Percentiles rank a stretch among this genome's conserved stretches.
Conservation (phyloP, 805 yeast genomes). For the Suhomyces vadensis region DNA sequence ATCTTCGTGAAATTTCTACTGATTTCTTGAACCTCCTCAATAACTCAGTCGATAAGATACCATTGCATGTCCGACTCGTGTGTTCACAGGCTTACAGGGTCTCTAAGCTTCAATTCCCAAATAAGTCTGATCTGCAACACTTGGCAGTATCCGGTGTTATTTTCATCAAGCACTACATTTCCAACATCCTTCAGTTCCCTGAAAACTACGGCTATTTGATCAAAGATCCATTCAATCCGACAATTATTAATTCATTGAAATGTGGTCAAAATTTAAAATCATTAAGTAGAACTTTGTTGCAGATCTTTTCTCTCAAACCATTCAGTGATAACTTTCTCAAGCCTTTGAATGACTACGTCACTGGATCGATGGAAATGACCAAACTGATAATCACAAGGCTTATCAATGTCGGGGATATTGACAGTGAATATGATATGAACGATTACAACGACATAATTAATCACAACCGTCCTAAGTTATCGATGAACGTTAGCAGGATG, state of each 20-base stretch:
- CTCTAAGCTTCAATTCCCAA: slow-evolving; percentile 53
- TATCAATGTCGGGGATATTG: slow-evolving; percentile 57
- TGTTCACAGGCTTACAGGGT: slow-evolving; percentile 36
- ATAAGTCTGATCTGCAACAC: slow-evolving; percentile 58
- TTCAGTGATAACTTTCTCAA: slow-evolving; percentile 73
- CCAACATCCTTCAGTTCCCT: slow-evolving; percentile 49
- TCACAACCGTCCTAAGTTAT: slow-evolving; percentile 47
- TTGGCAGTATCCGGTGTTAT: slow-evolving; percentile 70
- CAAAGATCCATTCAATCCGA: slow-evolving; percentile 28
- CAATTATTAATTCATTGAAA: slow-evolving; percentile 15
- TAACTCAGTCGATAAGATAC: slow-evolving; percentile 37
- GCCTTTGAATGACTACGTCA: slow-evolving; percentile 75
- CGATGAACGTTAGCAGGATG: slow-evolving; percentile 48
- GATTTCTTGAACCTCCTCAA: slow-evolving; percentile 58
- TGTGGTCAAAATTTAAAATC: slow-evolving; percentile 53
- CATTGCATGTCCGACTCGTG: slow-evolving; percentile 37
- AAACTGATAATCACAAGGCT: slow-evolving; percentile 46
- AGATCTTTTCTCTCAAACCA: slow-evolving; percentile 65
- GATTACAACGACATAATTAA: slow-evolving; percentile 67
- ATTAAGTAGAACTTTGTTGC: slow-evolving; percentile 60
- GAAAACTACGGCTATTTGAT: slow-evolving; percentile 55
- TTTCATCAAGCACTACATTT: slow-evolving; percentile 53
- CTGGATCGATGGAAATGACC: slow-evolving; percentile 49
- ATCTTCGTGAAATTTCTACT: slow-evolving; percentile 68
- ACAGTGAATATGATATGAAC: slow-evolving; percentile 57